Conservation (phyloP, 768 basidiomycete species). For the Tephrocybe sp. region DNA sequence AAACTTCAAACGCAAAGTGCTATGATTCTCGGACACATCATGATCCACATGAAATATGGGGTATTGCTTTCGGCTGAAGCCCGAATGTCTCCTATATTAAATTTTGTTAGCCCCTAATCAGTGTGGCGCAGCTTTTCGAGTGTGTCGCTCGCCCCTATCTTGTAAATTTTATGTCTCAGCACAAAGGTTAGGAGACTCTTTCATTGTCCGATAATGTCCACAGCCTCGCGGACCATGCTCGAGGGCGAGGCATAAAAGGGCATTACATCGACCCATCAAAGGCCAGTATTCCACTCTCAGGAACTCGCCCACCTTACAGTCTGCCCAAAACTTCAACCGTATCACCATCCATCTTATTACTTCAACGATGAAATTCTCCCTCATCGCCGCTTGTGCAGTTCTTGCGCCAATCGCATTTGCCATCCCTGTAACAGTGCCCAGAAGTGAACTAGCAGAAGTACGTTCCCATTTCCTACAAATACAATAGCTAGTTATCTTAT, state of each 20-base stretch:
- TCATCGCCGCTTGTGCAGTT: neutral
- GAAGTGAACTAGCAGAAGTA: conserved; percentile 7
- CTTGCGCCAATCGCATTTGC: conserved; percentile 4
- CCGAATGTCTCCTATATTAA: no score
- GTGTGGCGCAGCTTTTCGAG: conserved; percentile 2
- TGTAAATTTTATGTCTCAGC: neutral
- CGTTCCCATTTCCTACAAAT: neutral
- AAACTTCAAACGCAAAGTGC: neutral
- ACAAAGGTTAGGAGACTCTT: neutral
- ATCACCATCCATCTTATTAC: no score
- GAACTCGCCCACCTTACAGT: neutral
- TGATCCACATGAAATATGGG: no score
- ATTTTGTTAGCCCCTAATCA: neutral
- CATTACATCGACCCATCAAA: neutral
- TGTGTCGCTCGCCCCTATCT: neutral
- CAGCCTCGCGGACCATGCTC: neutral
- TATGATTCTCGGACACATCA: no score
- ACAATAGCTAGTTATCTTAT: neutral
- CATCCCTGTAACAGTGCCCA: neutral
- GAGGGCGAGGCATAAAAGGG: conserved; percentile 6
- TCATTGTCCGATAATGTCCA: neutral
- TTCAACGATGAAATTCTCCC: neutral
- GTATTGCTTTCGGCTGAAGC: no score
- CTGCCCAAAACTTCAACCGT: neutral
- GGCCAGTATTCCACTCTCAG: neutral